Evolutionary conservation across 345 rosid genomes (phyloP).

Genomic region (Euphorbia lathyris): DNA sequence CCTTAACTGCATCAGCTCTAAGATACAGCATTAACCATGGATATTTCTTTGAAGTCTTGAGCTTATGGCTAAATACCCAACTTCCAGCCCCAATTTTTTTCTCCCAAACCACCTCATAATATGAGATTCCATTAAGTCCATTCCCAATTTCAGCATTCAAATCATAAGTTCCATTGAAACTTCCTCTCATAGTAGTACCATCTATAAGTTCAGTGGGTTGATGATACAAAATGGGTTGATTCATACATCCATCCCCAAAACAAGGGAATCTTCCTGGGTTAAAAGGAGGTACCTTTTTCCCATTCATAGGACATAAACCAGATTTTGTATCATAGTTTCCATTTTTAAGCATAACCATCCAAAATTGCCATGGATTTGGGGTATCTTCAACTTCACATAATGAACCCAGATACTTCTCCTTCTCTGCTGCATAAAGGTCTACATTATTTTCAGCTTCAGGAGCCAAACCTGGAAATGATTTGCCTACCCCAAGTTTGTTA

Average conservation of each 20-base stretch:
- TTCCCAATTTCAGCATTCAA: constrained; percentile 15
- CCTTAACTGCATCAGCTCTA: constrained; percentile 35
- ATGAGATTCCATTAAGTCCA: constrained; percentile 18
- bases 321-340: constrained; percentile 29
- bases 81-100: constrained; percentile 18
- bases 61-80: constrained; percentile 31
- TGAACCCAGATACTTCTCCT: constrained; percentile 26
- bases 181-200: constrained; percentile 22
- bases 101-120: constrained; percentile 30
- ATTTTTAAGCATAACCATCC: constrained; percentile 38
- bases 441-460: constrained; percentile 15
- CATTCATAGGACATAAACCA: constrained; percentile 28
- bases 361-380: constrained; percentile 31
- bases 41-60: constrained; percentile 35
- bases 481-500: constrained; percentile 31
- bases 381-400: constrained; percentile 25
- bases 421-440: constrained; percentile 27
- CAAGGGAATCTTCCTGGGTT: constrained; percentile 28
- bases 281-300: constrained; percentile 24
- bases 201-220: constrained; percentile 17
- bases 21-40: constrained; percentile 37
- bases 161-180: constrained; percentile 32
- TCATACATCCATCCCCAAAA: constrained; percentile 33
- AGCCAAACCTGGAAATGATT: constrained; percentile 20
- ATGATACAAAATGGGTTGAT: constrained; percentile 28